These are phyloP conservation scores for Haplographium delicatum DNA, from an alignment of 495 filamentous ascomycete species.

Conservation along the genomic window DNA sequence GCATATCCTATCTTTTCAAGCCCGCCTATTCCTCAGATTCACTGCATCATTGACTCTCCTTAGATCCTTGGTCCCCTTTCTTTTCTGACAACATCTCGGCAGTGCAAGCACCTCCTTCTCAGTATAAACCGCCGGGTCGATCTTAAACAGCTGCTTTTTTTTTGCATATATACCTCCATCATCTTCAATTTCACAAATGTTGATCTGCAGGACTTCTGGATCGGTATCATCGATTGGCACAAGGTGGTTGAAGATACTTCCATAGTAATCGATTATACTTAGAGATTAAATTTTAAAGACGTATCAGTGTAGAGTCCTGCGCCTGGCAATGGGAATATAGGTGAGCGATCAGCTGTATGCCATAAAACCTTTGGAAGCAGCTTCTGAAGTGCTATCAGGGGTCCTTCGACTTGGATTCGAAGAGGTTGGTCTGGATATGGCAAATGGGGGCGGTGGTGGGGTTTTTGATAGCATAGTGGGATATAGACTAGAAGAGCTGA, in stretches of 20 bases:
- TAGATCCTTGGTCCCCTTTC: conserved; percentile 26
- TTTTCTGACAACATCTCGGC: conserved; percentile 24
- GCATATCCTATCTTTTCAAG: conserved; percentile 2
- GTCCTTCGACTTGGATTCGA: conserved; percentile 31
- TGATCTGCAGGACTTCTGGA: conserved; percentile 33
- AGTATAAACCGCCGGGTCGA: conserved; percentile 26
- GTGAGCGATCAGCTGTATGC: conserved; percentile 13
- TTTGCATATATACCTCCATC: conserved; percentile 25
- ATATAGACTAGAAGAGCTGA: conserved; percentile 10
- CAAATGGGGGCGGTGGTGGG: conserved; percentile 5
- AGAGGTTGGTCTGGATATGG: conserved; percentile 22
- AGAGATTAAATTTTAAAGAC: conserved; percentile 4
- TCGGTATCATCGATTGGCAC: conserved; percentile 27
- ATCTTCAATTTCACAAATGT: conserved; percentile 22
- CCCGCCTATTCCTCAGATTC: not conserved
- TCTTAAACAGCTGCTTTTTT: conserved; percentile 17
- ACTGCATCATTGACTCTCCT: conserved; percentile 16
- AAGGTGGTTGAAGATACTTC: conserved; percentile 36
- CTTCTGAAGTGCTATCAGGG: conserved; percentile 25
- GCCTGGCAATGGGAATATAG: conserved; percentile 25
- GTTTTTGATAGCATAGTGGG: conserved; percentile 3
- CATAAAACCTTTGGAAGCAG: conserved; percentile 26
- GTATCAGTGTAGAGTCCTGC: conserved; percentile 11
- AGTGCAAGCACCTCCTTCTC: conserved; percentile 28
- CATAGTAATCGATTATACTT: conserved; percentile 36